Evolutionary conservation across 352 stramenopile species (phyloP).

Genomic region (Globisporangium acanthophoron): DNA sequence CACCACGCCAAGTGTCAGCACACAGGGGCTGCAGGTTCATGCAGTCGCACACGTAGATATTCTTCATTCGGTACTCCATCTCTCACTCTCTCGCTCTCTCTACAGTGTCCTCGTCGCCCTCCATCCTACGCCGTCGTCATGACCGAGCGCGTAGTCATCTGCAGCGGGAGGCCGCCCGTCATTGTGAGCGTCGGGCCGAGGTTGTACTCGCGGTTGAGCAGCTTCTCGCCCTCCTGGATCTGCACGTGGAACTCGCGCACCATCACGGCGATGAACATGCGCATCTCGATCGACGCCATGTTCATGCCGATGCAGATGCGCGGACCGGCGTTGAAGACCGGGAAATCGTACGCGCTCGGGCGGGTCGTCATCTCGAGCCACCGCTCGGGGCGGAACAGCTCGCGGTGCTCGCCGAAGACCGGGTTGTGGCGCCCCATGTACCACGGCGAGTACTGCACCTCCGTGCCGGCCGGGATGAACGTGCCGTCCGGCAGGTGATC

Average conservation of each 20-base stretch:
- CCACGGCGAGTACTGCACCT: constrained; percentile 70
- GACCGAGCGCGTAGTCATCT: not conserved
- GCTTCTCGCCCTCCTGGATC: not conserved
- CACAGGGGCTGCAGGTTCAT: too few relatives aligned
- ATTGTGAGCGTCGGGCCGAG: constrained; percentile 5
- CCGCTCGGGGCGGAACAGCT: constrained; percentile 56
- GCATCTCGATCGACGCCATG: constrained; percentile 25
- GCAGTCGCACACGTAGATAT: too few relatives aligned
- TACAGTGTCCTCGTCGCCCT: too few relatives aligned
- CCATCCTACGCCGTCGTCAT: too few relatives aligned
- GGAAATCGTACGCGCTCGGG: constrained; percentile 62
- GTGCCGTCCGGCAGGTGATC: constrained; percentile 11
- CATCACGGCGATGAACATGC: not conserved
- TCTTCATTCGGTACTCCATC: too few relatives aligned
- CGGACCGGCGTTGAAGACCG: constrained; percentile 63
- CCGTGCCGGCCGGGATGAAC: constrained; percentile 40
- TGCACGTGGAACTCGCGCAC: not conserved
- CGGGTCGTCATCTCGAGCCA: constrained; percentile 60
- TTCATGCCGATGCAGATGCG: constrained; percentile 68
- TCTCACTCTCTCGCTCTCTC: too few relatives aligned
- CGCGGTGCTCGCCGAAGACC: constrained; percentile 27
- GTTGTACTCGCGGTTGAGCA: too few relatives aligned
- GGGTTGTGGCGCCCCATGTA: constrained; percentile 58
- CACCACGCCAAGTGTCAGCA: too few relatives aligned
- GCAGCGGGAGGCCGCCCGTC: constrained; percentile 1